Base-by-base conservation (phyloP, 176 grass and related monocot genomes). In the Triticum monococcum region DNA sequence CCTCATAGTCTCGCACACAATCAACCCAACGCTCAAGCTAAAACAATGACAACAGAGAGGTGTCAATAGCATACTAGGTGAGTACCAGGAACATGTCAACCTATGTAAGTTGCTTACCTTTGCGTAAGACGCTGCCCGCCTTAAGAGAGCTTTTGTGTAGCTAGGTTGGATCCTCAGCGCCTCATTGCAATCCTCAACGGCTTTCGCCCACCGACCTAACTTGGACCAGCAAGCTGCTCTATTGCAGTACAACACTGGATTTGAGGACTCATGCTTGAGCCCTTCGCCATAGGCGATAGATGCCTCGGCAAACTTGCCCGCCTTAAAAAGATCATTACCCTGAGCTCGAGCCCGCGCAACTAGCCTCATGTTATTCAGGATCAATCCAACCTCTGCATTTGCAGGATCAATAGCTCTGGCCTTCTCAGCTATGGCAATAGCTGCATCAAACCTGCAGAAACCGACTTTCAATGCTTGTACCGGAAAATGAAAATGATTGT, bases 1-100 rank as follows among this genome's bases (percentile, higher is more conserved):
- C 86, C 81, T 93, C 92, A 35, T 97, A 97, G 77, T 97, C 95
- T 46, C 86, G 62, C 20, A 97, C 92, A 86, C 88, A 81, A 84
- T 97, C 84, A 74, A 30, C 88, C 95, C 95, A 97, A 64, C 80
- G 79, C 67, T 95, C 92, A 82, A 97, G 90, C 95, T 97, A 88
- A 62, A 60, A 45, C 43, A 73, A 40, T 52, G 61, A 83, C 11
- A 80, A 87, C 46, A 72, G 26, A 9, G 5, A 87, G 59, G 37
- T 61, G 73, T 84, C 59, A 94, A 25, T 22, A 86, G 60, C 79
- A 85, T 12, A 72, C 20, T 5, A 8, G 0, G 9, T 82, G 24
- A 25, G 79, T 63, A 72, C 20, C 10, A 81, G 36, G 68, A 59
- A 6, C 40, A 77, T 31, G 6, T 43, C 12, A n/a, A 87, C 32